Percentiles rank a stretch among this genome's conserved stretches.
These are phyloP conservation scores for Penstemon davidsonii DNA, from an alignment of 257 asterid species.

Conservation along the genomic window DNA sequence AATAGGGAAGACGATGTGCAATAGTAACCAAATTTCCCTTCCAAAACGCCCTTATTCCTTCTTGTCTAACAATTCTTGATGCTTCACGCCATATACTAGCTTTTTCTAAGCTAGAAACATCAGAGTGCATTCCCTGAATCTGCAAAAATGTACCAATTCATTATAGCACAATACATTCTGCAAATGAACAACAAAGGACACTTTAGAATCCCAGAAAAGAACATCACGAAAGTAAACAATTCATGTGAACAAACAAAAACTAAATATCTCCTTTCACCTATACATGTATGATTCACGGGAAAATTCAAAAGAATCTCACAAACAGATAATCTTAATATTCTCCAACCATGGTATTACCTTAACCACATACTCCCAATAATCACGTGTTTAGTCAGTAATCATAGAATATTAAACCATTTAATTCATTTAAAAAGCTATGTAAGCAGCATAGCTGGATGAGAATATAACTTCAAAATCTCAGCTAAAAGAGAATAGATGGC, in stretches of 20 bases:
- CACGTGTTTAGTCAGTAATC: not conserved
- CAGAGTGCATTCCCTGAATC: constrained; percentile 80
- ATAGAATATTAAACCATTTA: not conserved
- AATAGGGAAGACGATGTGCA: constrained; percentile 83
- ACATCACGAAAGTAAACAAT: not conserved
- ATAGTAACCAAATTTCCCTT: constrained; percentile 88
- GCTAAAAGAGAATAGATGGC: not conserved
- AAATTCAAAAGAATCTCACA: not conserved
- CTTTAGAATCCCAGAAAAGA: not conserved
- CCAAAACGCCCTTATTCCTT: constrained; percentile 86
- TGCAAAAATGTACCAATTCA: constrained; percentile 29
- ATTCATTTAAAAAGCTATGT: not conserved
- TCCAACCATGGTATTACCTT: too few relatives aligned
- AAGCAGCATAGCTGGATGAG: not conserved
- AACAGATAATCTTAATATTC: not conserved
- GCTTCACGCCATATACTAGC: constrained; percentile 79
- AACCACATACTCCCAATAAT: not conserved
- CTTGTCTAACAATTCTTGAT: constrained; percentile 61
- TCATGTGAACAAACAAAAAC: not conserved
- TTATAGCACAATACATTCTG: not conserved
- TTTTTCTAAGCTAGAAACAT: constrained; percentile 51
- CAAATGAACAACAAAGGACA: not conserved
- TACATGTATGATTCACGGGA: not conserved
- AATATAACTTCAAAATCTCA: constrained; percentile 8
- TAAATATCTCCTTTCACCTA: not conserved